Base-by-base conservation (phyloP, 2,329 filamentous ascomycete genomes). In the Remersonia thermophila region DNA sequence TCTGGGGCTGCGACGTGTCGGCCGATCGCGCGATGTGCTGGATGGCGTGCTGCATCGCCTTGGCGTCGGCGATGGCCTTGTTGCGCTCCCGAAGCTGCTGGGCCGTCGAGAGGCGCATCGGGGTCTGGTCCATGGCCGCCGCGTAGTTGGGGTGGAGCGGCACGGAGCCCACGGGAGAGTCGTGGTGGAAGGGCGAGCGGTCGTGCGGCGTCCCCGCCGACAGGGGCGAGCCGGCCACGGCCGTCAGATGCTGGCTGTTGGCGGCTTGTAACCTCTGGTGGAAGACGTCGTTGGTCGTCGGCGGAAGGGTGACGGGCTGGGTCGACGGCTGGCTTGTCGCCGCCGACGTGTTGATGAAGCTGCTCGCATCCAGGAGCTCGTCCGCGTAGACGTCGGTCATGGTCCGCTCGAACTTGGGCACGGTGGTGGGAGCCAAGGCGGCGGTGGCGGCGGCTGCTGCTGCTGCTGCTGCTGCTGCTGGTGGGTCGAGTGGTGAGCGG, bases 341-440 rank as follows among this genome's bases (percentile, higher is more conserved):
- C 4, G 73, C 62, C 4, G 73, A 61, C 0, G 73, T 68, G 1
- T 71, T 71, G 50, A 77, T 66, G 35, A 30, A 27, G 39, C 44
- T 43, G 36, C 43, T 33, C n/a, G 39, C 36, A 30, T 30, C 41
- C 40, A 41, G 43, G 32, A 46, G 42, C 56, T 91, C 84, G 55
- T 94, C 87, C 50, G 76, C 71, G 52, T 83, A 89, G 33, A 84
- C 71, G 52, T 93, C 85, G 13, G 85, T 89, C 61, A 91, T 84
- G 1, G 86, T 91, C 38, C 85, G 72, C 47, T 86, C 80, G 45
- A 93, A 71, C 59, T 89, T 91, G 17, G 86, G 81, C 17, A 77
- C n/a, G n/a, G n/a, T 63, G 27, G 66, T 63, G 43, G 63, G 58
- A 46, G 62, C 27, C 11, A 28, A n/a, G 12, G 11, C 7, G 13